Evolutionary conservation across 805 yeast genomes (phyloP), one percentile per base, ranked within the genome.

Genomic region (Pichia gijzeniarum): DNA sequence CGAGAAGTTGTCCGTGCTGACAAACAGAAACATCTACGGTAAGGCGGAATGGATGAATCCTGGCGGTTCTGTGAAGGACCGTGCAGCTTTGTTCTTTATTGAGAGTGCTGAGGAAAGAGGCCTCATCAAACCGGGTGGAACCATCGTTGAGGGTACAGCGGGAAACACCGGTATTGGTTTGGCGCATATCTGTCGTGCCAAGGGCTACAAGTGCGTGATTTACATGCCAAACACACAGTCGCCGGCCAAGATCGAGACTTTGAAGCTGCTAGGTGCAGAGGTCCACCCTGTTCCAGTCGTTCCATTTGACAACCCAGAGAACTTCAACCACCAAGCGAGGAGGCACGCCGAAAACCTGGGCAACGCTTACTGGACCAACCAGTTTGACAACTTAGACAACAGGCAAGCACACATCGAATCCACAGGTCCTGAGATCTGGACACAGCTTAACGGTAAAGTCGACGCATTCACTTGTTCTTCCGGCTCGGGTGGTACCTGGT

Each of bases 361-460:
- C 1, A 87, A 87, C 61, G 93, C 96, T 0, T 90, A 85, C 16
- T 89, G 96, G 96, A 90, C 96, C n/a, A 82, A 88, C 62, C 96
- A 88, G 62, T 89, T 88, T 61, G 96, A 89, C 62, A 89, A 89
- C 63, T 60, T 72, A 20, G 95, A 93, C 49, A 88, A 89, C 67
- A 75, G 95, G 60, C 86, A 83, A 63, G 89, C 96, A 1, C 96
- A 88, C 61, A 80, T 86, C 52, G 88, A 85, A 55, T 80, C 95
- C 45, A 88, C 96, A 0, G 96, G 96, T 0, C 96, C 96, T 5
- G 96, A 87, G 63, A 89, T 88, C 55, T 85, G 91, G 88, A 79
- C 81, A 14, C 96, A 89, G 62, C 71, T 89, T 51, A 66, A 81
- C 47, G 93, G 91, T n/a, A 69, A 80, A 56, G 80, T 88, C 31